These are phyloP conservation scores for Blyttiomyces sp. DNA, from an alignment of 371 early-diverging fungal species.

Conservation along the genomic window DNA sequence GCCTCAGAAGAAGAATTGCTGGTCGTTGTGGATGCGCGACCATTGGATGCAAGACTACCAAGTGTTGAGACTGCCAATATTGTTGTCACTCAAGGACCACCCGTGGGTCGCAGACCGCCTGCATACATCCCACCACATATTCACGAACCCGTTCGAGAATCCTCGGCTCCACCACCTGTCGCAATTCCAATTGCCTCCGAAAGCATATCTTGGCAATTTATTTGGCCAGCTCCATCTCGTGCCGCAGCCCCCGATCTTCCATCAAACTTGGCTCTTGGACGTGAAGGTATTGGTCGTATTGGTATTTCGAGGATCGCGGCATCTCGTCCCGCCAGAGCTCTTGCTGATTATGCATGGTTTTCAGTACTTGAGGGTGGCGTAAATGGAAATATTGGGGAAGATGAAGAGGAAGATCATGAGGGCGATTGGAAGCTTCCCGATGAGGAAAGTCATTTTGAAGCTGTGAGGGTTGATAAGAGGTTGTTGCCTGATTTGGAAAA, in stretches of 20 bases:
- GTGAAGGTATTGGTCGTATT: constrained; percentile 25
- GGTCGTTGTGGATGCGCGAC: no score
- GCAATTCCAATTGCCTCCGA: neutral
- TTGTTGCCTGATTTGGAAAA: constrained; percentile 22
- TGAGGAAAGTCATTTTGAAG: constrained; percentile 25
- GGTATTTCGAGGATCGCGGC: constrained; percentile 21
- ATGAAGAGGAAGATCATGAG: neutral
- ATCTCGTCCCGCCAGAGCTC: constrained; percentile 2
- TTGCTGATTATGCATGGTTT: neutral
- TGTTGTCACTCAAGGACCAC: no score
- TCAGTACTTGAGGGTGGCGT: no score
- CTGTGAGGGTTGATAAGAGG: constrained; percentile 18
- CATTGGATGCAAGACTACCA: no score
- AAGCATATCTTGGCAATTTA: neutral
- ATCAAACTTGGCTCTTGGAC: constrained; percentile 16
- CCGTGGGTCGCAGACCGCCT: no score
- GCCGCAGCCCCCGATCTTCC: constrained; percentile 16
- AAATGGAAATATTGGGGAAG: no score
- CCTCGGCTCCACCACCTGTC: neutral
- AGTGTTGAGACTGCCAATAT: no score
- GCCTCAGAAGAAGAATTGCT: no score
- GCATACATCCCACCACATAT: no score
- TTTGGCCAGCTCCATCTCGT: constrained; percentile 23
- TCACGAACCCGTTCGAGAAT: neutral
- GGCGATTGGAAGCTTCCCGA: constrained; percentile 17